These are phyloP conservation scores for Sindora glabra DNA, from an alignment of 306 rosid genomes.

Conservation along the genomic window DNA sequence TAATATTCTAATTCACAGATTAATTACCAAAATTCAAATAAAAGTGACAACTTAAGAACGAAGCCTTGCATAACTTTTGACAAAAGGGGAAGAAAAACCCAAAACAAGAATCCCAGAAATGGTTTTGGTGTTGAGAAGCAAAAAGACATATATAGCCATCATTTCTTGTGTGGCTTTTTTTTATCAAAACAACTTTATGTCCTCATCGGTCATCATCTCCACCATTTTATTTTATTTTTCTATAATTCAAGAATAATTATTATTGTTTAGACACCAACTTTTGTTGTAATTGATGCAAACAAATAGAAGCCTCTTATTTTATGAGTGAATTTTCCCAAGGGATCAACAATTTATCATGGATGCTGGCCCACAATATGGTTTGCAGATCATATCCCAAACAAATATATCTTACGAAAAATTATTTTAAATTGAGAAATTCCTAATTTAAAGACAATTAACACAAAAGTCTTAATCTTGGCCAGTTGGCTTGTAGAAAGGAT, in stretches of 20 bases:
- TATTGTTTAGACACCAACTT: constrained; percentile 40
- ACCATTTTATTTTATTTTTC: constrained; percentile 12
- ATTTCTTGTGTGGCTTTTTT: constrained; percentile 39
- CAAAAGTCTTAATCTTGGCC: too few relatives aligned
- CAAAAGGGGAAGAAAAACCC: not conserved
- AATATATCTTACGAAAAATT: not conserved
- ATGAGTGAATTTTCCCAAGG: not conserved
- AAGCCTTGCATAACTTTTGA: not conserved
- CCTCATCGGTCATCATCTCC: constrained; percentile 65
- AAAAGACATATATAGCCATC: constrained; percentile 45
- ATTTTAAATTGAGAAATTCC: not conserved
- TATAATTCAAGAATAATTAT: constrained; percentile 8
- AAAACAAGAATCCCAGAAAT: constrained; percentile 28
- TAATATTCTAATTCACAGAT: too few relatives aligned
- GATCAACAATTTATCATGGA: constrained; percentile 13
- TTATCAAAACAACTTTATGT: constrained; percentile 63
- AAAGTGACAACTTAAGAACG: constrained; percentile 6
- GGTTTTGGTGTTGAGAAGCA: constrained; percentile 39
- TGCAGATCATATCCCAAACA: constrained; percentile 12
- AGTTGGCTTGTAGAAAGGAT: not conserved
- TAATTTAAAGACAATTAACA: not conserved
- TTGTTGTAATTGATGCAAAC: constrained; percentile 56
- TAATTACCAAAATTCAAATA: too few relatives aligned
- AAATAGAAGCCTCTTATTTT: constrained; percentile 13
- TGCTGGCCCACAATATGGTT: constrained; percentile 13